Conservation (phyloP, 352 stramenopile species). For the Pythium plurisporium region DNA sequence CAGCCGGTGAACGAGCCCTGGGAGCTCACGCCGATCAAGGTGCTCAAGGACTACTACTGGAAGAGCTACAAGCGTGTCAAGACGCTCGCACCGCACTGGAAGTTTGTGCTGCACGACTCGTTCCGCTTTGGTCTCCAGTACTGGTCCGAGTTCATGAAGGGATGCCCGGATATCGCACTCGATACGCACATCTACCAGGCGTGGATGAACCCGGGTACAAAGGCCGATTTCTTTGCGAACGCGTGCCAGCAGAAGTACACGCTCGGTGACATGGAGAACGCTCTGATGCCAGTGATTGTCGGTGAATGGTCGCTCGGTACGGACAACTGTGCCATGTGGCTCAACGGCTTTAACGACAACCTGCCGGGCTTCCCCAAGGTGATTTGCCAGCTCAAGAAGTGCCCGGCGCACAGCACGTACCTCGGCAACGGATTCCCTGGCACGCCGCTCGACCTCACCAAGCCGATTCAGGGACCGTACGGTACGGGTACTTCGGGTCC, state of each 20-base stretch:
- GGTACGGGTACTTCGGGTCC: slow-evolving; percentile 79
- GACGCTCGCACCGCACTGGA: slow-evolving; percentile 89
- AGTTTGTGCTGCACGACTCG: slow-evolving; percentile 95
- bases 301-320: slow-evolving; percentile 92
- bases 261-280: slow-evolving; percentile 89
- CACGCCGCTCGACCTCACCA: slow-evolving; percentile 83
- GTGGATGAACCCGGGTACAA: slow-evolving; percentile 64
- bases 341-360: slow-evolving; percentile 88
- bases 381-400: slow-evolving; percentile 85
- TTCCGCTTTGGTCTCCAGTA: slow-evolving; percentile 88
- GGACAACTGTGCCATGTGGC: slow-evolving; percentile 82
- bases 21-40: slow-evolving; percentile 91
- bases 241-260: slow-evolving; percentile 87
- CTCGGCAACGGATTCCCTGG: slow-evolving; percentile 85
- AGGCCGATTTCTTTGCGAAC: slow-evolving; percentile 85
- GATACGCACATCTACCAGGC: slow-evolving; percentile 97
- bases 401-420: slow-evolving; percentile 81
- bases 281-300: slow-evolving; percentile 92
- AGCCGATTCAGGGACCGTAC: slow-evolving; percentile 84
- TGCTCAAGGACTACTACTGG: slow-evolving; percentile 95
- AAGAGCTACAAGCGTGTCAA: slow-evolving; percentile 95
- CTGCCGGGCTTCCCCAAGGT: slow-evolving; percentile 91
- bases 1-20: slow-evolving; percentile 95
- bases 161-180: slow-evolving; percentile 90
- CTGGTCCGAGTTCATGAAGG: slow-evolving; percentile 70